These are phyloP conservation scores for Diutina scorzettiae DNA, from an alignment of 1,139 yeast genomes.

Conservation along the genomic window DNA sequence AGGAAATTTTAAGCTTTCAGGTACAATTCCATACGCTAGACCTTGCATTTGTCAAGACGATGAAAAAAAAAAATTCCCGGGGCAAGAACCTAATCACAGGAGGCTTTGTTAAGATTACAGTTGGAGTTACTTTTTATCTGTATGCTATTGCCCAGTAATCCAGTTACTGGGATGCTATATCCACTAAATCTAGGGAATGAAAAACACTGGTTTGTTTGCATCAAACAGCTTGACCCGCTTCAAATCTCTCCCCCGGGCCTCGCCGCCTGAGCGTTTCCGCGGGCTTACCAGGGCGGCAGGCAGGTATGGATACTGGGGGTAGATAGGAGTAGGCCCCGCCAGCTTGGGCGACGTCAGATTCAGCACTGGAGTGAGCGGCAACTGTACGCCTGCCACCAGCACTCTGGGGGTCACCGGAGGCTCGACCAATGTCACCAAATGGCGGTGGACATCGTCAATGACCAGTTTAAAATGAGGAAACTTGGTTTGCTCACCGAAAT, in stretches of 20 bases:
- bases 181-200: neutral
- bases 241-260: neutral
- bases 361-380: constrained; percentile 3
- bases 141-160: constrained; percentile 1
- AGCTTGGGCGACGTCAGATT: neutral
- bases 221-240: neutral
- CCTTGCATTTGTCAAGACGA: no score
- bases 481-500: constrained; percentile 26
- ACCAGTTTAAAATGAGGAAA: constrained; percentile 26
- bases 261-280: neutral
- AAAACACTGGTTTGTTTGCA: neutral
- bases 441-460: constrained; percentile 14
- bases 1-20: no score
- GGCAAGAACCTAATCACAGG: no score
- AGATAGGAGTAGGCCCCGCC: neutral
- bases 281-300: neutral
- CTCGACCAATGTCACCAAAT: neutral
- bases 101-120: no score
- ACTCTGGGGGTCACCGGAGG: constrained; percentile 18
- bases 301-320: neutral
- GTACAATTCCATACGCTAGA: no score
- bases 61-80: no score
- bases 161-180: constrained; percentile 3
- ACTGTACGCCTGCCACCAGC: constrained; percentile 8
- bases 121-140: neutral